Percentiles rank a stretch among this genome's conserved stretches.
Evolutionary conservation across 495 filamentous ascomycete genomes (phyloP).

Genomic region (Hyaloscypha finlandica): DNA sequence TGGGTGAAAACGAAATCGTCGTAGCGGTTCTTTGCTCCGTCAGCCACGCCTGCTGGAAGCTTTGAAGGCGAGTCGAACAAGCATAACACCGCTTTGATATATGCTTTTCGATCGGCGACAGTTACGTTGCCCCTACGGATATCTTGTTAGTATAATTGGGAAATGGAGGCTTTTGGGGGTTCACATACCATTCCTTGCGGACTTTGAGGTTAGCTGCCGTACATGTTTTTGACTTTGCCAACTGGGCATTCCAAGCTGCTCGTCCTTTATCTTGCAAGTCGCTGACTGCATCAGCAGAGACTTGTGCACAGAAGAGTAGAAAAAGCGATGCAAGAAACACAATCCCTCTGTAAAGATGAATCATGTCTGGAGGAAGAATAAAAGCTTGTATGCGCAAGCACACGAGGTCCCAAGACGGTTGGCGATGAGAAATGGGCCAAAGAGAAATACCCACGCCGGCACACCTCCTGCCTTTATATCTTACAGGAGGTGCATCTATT

Average conservation of each 20-base stretch:
- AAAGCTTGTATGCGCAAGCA: too few species aligned
- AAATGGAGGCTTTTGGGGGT: background rate
- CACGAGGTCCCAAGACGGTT: too few species aligned
- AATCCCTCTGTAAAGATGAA: slow-evolving; percentile 9
- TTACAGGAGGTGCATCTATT: too few species aligned
- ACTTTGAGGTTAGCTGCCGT: slow-evolving; percentile 48
- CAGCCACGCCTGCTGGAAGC: slow-evolving; percentile 35
- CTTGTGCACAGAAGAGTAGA: slow-evolving; percentile 31
- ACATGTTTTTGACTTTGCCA: slow-evolving; percentile 49
- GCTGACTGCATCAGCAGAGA: slow-evolving; percentile 41
- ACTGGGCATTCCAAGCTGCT: slow-evolving; percentile 38
- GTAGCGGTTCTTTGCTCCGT: slow-evolving; percentile 47
- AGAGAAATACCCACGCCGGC: too few species aligned
- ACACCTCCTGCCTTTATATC: too few species aligned
- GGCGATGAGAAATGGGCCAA: too few species aligned
- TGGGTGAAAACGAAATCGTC: slow-evolving; percentile 69
- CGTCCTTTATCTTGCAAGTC: slow-evolving; percentile 46
- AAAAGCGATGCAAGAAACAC: slow-evolving; percentile 23
- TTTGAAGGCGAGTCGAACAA: slow-evolving; percentile 53
- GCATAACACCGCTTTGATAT: slow-evolving; percentile 67
- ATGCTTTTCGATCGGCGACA: slow-evolving; percentile 43
- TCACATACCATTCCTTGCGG: slow-evolving; percentile 50
- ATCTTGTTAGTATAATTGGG: slow-evolving; percentile 1
- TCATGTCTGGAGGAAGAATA: background rate
- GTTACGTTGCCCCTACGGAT: slow-evolving; percentile 41